Conservation (phyloP, 1,284 basidiomycete genomes). For the Cystobasidium pallidum region DNA sequence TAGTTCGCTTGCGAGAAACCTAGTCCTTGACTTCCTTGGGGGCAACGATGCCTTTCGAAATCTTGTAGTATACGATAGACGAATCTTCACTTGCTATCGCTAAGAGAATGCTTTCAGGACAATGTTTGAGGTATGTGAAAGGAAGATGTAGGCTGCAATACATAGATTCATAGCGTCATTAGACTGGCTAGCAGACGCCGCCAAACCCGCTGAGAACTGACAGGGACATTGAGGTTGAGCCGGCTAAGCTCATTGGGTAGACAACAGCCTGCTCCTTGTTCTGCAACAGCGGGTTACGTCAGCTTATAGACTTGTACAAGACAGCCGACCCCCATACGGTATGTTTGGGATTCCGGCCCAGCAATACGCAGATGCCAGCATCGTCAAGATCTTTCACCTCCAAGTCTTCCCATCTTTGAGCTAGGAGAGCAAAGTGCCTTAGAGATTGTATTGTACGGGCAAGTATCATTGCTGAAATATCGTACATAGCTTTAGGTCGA, state of each 20-base stretch:
- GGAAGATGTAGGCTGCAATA: constrained; percentile 20
- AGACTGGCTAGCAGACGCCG: too few relatives aligned
- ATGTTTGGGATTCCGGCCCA: constrained; percentile 11
- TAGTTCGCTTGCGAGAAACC: too few relatives aligned
- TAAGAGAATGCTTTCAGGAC: constrained; percentile 8
- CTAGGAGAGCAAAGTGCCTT: not conserved
- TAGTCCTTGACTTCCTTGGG: constrained; percentile 44
- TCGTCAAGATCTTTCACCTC: constrained; percentile 22
- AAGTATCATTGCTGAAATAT: not conserved
- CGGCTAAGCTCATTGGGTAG: constrained; percentile 38
- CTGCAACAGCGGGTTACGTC: not conserved
- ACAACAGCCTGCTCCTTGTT: constrained; percentile 14
- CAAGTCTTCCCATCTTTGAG: constrained; percentile 41
- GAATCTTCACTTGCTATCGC: constrained; percentile 42
- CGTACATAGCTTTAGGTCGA: constrained; percentile 42
- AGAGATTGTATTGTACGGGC: too few relatives aligned
- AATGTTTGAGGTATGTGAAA: constrained; percentile 12
- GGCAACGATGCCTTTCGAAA: constrained; percentile 41
- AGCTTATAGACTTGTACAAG: not conserved
- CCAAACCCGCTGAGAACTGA: not conserved
- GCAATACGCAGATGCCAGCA: constrained; percentile 8
- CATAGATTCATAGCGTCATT: not conserved
- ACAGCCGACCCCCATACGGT: not conserved
- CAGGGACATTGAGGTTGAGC: constrained; percentile 23
- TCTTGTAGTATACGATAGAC: constrained; percentile 45